Base-by-base conservation (phyloP, 164 flowering plant genomes). In the Nymphaea colorata region DNA sequence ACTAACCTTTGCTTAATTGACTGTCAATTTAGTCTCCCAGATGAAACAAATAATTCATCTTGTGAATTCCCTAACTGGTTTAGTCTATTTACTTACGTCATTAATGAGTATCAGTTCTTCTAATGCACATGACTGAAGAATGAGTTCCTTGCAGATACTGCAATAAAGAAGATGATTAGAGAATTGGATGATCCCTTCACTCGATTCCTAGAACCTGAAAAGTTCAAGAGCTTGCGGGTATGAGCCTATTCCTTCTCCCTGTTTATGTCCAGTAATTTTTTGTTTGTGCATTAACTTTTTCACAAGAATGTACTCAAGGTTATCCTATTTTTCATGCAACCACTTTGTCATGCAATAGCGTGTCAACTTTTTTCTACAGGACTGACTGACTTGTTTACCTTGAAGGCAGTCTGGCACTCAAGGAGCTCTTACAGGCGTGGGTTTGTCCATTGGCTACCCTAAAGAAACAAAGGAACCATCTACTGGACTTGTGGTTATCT, bases 361-460 rank as follows among this genome's bases (percentile, higher is more conserved):
- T 6, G 12, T 47, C 2, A 47, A 47, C 7, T 47, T 7, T 12
- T 47, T 47, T 12, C 12, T 47, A 4, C 4, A 47, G 12, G 5
- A 6, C 55, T 47, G 55, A 47, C 55, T 47, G 12, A 12, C 36
- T 64, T 68, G 59, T 77, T 64, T 85, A 81, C 67, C 75, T 73
- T 86, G 86, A 91, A 89, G 93, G 93, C 96, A 94, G 99, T 94
- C 99, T 75, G 99, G 99, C 75, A 91, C 97, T 73, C 85, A 87
- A 83, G 91, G 93, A 69, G 82, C 95, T 78, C 86, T 94, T 73
- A 94, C 96, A 10, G 99, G 99, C 73, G 96, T 94, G 42, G 97
- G 99, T 65, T 76, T 94, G 64, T 91, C 99, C 60, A 91, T 91
- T 72, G 97, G 97, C 67, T 94, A 91, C 73, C 90, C 95, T 42